Percentiles rank a stretch among this genome's conserved stretches.
Conservation (phyloP, 352 stramenopile species). For the Globisporangium uncinulatum region DNA sequence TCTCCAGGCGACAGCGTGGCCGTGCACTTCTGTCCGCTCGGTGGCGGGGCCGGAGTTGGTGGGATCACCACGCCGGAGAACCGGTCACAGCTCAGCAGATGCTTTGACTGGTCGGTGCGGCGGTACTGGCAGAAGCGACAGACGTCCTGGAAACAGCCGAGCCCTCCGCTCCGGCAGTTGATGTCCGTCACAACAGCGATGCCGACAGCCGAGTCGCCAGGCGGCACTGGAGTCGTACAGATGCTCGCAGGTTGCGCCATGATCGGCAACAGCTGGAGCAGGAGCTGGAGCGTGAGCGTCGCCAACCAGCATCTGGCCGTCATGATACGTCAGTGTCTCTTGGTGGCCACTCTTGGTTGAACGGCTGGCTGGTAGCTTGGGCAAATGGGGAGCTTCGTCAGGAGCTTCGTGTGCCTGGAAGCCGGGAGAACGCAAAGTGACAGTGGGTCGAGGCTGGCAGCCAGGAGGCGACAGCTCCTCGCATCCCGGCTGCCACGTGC, state of each 20-base stretch:
- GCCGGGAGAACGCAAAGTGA: too few relatives aligned
- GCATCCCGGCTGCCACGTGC: too few relatives aligned
- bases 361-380: too few relatives aligned
- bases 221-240: background rate
- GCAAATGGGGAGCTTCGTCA: too few relatives aligned
- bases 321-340: too few relatives aligned
- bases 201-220: slow-evolving; percentile 12
- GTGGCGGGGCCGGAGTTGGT: background rate
- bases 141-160: slow-evolving; percentile 18
- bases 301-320: background rate
- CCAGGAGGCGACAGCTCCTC: too few relatives aligned
- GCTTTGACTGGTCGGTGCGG: slow-evolving; percentile 12
- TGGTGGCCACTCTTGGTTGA: too few relatives aligned
- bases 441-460: too few relatives aligned
- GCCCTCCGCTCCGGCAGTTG: slow-evolving; percentile 11
- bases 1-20: slow-evolving; percentile 8
- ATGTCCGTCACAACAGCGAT: slow-evolving; percentile 15
- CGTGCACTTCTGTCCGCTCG: slow-evolving; percentile 2
- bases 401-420: too few relatives aligned
- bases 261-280: background rate
- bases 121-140: slow-evolving; percentile 19
- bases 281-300: background rate
- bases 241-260: background rate
- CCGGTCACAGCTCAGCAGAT: slow-evolving; percentile 10
- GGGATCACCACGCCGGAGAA: background rate